Evolutionary conservation across 2,329 filamentous ascomycete genomes (phyloP).

Genomic region (Aspergillus sp.): DNA sequence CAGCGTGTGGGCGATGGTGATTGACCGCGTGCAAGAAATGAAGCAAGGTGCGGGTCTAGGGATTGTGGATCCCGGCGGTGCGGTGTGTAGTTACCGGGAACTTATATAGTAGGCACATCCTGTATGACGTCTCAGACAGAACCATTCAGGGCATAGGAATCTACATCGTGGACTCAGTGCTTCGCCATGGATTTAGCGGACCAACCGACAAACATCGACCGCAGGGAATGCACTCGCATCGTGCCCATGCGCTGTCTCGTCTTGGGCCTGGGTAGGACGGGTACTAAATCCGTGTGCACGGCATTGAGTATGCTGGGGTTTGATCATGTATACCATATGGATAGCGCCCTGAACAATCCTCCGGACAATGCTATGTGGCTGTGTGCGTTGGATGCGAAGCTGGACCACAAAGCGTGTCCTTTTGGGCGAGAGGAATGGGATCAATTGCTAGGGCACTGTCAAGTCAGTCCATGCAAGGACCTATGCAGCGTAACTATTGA

Average conservation of each 20-base stretch:
- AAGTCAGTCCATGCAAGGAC: neutral
- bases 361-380: neutral
- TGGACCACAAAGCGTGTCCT: neutral
- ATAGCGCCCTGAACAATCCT: neutral
- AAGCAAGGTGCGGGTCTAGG: no score
- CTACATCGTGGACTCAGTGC: neutral
- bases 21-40: neutral
- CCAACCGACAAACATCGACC: neutral
- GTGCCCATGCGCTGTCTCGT: neutral
- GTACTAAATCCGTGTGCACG: neutral
- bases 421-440: neutral
- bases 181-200: neutral
- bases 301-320: neutral
- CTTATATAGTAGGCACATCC: neutral
- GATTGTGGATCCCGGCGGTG: no score
- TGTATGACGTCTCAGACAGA: neutral
- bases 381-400: neutral
- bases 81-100: no score
- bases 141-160: no score
- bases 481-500: no score
- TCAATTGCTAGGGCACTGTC: neutral
- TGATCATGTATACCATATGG: neutral
- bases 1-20: neutral
- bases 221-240: neutral
- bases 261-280: neutral